Conservation (phyloP, 179 eudicot species). For the Carnegiea gigantea region DNA sequence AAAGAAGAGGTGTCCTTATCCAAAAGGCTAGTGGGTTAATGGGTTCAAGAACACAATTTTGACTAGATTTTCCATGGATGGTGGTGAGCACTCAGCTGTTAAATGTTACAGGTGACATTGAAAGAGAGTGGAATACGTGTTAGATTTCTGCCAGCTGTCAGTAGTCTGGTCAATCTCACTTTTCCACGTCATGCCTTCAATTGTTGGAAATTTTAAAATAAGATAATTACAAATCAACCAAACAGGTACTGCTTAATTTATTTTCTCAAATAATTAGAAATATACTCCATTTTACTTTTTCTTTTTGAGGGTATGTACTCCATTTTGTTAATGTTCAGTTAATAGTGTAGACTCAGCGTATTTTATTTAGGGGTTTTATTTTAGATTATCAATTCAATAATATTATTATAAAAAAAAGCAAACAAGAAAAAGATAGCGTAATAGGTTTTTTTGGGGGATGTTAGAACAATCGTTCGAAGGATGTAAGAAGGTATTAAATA, state of each 20-base stretch:
- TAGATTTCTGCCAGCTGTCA: slow-evolving; percentile 10
- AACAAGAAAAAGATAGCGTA: no score
- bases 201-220: not conserved
- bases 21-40: not conserved
- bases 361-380: no score
- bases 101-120: no score
- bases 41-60: not conserved
- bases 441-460: not conserved
- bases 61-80: not conserved
- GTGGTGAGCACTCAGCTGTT: not conserved
- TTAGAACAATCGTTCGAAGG: not conserved
- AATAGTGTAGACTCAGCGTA: no score
- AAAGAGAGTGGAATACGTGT: slow-evolving; percentile 20
- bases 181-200: not conserved
- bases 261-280: not conserved
- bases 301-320: no score
- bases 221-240: no score
- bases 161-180: slow-evolving; percentile 8
- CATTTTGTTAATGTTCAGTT: no score
- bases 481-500: no score
- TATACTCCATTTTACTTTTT: no score
- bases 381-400: no score
- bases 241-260: no score
- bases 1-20: not conserved
- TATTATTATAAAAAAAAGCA: no score